These are phyloP conservation scores for Abelmoschus esculentus DNA, from an alignment of 345 rosid genomes.

Conservation along the genomic window DNA sequence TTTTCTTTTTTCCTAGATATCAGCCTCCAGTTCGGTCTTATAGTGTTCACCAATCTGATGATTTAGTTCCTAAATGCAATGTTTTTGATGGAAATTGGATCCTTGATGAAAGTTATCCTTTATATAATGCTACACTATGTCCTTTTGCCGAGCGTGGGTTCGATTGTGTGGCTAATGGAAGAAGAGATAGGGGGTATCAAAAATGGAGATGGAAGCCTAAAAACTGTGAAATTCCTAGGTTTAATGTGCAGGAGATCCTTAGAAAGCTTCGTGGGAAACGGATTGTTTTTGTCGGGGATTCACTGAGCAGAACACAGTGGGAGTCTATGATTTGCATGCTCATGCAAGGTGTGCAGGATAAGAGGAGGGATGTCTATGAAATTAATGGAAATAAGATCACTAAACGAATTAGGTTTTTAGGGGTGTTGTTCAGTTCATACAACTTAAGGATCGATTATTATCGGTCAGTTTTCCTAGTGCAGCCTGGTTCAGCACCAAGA, in stretches of 20 bases:
- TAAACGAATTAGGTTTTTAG: constrained; percentile 44
- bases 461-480: constrained; percentile 57
- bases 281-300: constrained; percentile 64
- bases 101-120: constrained; percentile 51
- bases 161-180: constrained; percentile 58
- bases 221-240: constrained; percentile 51
- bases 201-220: constrained; percentile 74
- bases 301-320: constrained; percentile 69
- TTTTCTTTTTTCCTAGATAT: constrained; percentile 32
- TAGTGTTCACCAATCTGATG: constrained; percentile 22
- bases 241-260: constrained; percentile 32
- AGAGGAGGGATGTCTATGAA: constrained; percentile 45
- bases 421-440: constrained; percentile 42
- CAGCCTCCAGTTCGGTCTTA: constrained; percentile 17
- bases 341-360: constrained; percentile 62
- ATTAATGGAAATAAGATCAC: constrained; percentile 48
- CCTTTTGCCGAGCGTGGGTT: constrained; percentile 63
- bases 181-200: constrained; percentile 42
- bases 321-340: constrained; percentile 66
- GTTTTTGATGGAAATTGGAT: constrained; percentile 54
- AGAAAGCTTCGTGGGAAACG: constrained; percentile 51
- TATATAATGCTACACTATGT: constrained; percentile 53
- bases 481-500: constrained; percentile 40
- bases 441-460: constrained; percentile 53
- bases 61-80: constrained; percentile 31